Percentiles rank a stretch among this genome's conserved stretches.
These are phyloP conservation scores for Vanrija sp. DNA, from an alignment of 1,284 basidiomycete species.

Conservation along the genomic window DNA sequence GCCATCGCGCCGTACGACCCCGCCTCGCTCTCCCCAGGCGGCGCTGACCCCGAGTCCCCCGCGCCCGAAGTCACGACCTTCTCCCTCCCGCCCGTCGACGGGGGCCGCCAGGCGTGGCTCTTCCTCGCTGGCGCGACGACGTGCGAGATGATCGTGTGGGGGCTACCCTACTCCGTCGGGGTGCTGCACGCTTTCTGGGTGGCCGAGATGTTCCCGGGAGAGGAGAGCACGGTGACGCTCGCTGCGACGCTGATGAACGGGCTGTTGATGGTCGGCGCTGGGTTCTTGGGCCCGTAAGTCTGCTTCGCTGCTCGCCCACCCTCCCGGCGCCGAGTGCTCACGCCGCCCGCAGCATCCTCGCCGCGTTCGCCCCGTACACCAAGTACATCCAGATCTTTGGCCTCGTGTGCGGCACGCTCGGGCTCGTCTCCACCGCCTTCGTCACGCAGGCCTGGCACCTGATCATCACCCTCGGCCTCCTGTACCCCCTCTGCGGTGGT, in stretches of 20 bases:
- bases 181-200: conserved; percentile 46
- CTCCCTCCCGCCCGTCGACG: conserved; percentile 38
- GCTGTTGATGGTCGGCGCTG: conserved; percentile 40
- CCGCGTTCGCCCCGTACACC: conserved; percentile 12
- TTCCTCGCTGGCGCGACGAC: conserved; percentile 40
- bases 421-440: conserved; percentile 8
- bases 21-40: no score
- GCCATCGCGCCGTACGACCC: no score
- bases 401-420: conserved; percentile 4
- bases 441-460: conserved; percentile 42
- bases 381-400: conserved; percentile 11
- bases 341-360: conserved; percentile 11
- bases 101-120: conserved; percentile 37
- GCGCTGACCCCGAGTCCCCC: no score
- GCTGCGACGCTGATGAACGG: conserved; percentile 44
- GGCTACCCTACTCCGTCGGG: conserved; percentile 43
- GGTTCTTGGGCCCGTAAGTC: conserved; percentile 34
- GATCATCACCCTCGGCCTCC: conserved; percentile 36
- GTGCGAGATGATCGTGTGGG: conserved; percentile 42
- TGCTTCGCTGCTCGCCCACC: no score
- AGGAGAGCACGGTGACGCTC: conserved; percentile 22
- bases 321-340: no score
- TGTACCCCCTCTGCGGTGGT: conserved; percentile 41
- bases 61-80: no score
- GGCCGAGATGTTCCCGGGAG: conserved; percentile 32